Percentiles rank a stretch among this genome's conserved stretches.
Evolutionary conservation across 2,329 filamentous ascomycete species (phyloP).

Genomic region (Curvularia verruculosa): DNA sequence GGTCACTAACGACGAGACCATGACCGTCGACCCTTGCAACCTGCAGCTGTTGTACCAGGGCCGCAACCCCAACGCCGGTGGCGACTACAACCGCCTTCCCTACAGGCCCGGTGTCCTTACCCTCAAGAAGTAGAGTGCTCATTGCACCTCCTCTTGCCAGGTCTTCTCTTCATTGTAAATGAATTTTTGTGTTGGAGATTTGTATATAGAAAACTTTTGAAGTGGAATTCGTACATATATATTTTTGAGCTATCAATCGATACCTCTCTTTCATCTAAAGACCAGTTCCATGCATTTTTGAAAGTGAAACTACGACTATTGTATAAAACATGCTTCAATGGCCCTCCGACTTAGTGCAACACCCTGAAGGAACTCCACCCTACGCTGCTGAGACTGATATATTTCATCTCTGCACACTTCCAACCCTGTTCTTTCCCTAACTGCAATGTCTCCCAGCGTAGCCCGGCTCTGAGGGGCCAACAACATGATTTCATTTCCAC

Average conservation of each 20-base stretch:
- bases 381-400: neutral
- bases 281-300: neutral
- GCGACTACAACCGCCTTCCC: constrained; percentile 59
- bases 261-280: neutral
- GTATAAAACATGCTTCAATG: constrained; percentile 8
- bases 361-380: constrained; percentile 2
- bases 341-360: neutral
- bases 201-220: constrained; percentile 10
- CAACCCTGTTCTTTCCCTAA: constrained; percentile 17
- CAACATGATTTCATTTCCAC: neutral
- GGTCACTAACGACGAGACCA: constrained; percentile 64
- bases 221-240: neutral
- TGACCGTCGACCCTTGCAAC: constrained; percentile 68
- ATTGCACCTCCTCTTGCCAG: neutral
- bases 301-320: neutral
- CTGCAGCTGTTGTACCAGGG: constrained; percentile 70
- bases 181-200: constrained; percentile 6
- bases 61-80: constrained; percentile 49
- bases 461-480: neutral
- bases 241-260: neutral
- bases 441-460: constrained; percentile 14
- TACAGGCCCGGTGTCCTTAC: constrained; percentile 57
- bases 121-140: constrained; percentile 9
- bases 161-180: constrained; percentile 13
- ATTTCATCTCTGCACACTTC: constrained; percentile 18